A percentile compares a stretch with the other conserved stretches of the same genome.
phyloP scores from a whole-genome alignment of 2,329 filamentous ascomycete species.

The Ophiostoma pallidulum region DNA sequence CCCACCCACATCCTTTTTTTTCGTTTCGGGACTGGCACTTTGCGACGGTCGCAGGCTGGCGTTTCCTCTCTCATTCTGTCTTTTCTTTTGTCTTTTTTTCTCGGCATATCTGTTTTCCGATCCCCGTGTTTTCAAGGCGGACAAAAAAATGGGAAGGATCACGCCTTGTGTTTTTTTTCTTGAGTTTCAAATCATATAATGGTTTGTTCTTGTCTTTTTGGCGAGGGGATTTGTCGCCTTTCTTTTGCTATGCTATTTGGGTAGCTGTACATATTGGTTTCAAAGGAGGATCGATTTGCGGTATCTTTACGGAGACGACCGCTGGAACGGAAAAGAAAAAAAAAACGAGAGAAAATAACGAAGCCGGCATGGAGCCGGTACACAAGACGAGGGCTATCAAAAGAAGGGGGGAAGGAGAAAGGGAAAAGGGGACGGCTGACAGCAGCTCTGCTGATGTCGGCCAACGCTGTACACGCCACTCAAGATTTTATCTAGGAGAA shows the following conservation, averaged over 20 bases:
- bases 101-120: neutral
- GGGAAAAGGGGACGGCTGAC: neutral
- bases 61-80: too few relatives aligned
- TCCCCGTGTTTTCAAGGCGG: neutral
- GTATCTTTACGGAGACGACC: neutral
- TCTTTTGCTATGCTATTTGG: too few relatives aligned
- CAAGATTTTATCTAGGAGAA: neutral
- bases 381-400: too few relatives aligned
- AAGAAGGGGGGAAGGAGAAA: neutral
- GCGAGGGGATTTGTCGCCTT: too few relatives aligned
- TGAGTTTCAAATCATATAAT: neutral
- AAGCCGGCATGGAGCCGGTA: neutral
- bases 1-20: too few relatives aligned
- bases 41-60: too few relatives aligned
- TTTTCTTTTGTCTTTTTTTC: neutral
- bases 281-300: too few relatives aligned
- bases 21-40: too few relatives aligned
- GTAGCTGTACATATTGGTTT: slow-evolving; percentile 4
- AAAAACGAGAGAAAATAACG: slow-evolving; percentile 11
- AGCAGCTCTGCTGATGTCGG: neutral
- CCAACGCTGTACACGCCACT: slow-evolving; percentile 4
- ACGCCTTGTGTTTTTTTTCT: neutral
- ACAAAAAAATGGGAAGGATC: neutral
- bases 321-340: too few relatives aligned
- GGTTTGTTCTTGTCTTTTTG: neutral